Evolutionary conservation across 441 rosid genomes (phyloP).

Genomic region (Adansonia gregorii): DNA sequence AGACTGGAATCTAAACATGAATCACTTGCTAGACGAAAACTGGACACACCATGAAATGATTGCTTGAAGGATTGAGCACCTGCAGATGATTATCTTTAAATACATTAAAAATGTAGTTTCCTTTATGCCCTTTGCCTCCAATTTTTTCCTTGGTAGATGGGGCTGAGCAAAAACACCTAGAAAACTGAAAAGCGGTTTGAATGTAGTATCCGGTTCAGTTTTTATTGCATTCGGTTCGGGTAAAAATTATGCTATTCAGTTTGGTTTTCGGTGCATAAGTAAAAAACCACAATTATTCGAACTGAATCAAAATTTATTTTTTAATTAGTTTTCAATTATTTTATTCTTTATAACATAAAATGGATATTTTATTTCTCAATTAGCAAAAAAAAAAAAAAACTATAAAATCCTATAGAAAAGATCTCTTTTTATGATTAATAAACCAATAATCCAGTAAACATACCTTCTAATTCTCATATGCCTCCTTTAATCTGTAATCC

Average conservation of each 20-base stretch:
- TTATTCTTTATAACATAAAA: too few species aligned
- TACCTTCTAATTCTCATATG: background rate
- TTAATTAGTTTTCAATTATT: too few species aligned
- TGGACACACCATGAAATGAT: background rate
- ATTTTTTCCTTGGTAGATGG: background rate
- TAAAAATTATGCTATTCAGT: background rate
- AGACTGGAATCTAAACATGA: background rate
- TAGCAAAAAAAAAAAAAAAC: background rate
- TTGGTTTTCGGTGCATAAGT: background rate
- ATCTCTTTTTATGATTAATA: too few species aligned
- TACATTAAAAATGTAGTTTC: background rate
- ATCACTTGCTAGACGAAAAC: constrained; percentile 1
- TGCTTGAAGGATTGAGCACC: background rate
- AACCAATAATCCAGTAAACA: background rate
- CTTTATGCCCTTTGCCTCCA: background rate
- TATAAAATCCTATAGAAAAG: background rate
- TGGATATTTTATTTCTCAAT: too few species aligned
- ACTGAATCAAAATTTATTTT: too few species aligned
- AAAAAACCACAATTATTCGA: background rate
- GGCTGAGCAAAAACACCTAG: background rate
- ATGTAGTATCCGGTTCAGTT: background rate
- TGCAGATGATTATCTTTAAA: background rate
- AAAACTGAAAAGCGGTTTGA: background rate
- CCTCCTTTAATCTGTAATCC: background rate
- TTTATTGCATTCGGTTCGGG: background rate